phyloP scores from a whole-genome alignment of 495 filamentous ascomycete genomes.

The Podospora comata region DNA sequence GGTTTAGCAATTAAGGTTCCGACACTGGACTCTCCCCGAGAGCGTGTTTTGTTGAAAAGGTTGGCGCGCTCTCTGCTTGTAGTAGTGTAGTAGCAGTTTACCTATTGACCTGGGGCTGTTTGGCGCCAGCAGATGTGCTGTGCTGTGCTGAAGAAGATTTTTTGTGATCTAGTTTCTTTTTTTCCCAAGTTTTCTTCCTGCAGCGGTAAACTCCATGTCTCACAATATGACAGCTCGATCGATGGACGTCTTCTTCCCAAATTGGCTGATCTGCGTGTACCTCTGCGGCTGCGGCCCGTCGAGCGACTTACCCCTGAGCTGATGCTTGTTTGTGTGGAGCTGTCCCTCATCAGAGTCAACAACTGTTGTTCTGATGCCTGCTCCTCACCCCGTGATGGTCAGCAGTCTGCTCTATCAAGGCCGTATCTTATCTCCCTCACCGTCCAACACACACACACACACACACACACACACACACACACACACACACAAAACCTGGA shows the following conservation, averaged over 20 bases:
- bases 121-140: neutral
- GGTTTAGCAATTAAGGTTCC: neutral
- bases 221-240: neutral
- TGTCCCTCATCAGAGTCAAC: neutral
- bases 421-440: neutral
- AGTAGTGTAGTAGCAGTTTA: neutral
- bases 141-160: neutral
- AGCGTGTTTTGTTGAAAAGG: constrained; percentile 1
- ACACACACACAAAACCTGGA: no score
- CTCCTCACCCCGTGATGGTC: neutral
- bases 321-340: neutral
- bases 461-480: neutral
- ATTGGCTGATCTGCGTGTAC: constrained; percentile 9
- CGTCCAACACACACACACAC: neutral
- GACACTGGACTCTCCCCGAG: neutral
- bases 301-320: neutral
- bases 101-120: neutral
- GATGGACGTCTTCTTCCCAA: neutral
- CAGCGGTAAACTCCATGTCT: neutral
- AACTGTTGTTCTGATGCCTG: neutral
- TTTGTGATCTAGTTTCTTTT: constrained; percentile 1
- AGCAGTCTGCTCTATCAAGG: neutral
- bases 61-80: neutral
- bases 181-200: neutral
- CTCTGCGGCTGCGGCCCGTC: constrained; percentile 11